Evolutionary conservation across 306 rosid species (phyloP), one percentile per base, ranked within the genome.

Genomic region (Rosa lucieae): DNA sequence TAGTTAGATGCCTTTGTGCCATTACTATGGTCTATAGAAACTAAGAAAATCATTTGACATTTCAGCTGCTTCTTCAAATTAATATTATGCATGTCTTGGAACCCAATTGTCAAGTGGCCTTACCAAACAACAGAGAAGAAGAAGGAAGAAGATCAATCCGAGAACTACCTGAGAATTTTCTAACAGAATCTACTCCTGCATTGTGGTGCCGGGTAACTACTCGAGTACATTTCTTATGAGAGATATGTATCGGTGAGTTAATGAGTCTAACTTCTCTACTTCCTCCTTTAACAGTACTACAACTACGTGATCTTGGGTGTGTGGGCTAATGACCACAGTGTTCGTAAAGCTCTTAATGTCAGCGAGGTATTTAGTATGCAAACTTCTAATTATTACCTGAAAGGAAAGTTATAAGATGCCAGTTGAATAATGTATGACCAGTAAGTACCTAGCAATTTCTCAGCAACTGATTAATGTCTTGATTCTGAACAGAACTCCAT

Each of bases 321-420:
- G 10, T 81, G 84, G 84, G 84, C 76, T 67, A 81, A 81, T 35
- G 75, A 81, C 47, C 47, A 75, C 13, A 21, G 53, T 21, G 84
- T 81, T 1, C 75, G 84, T 0, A 42, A 47, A 74, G 84, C 79
- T 62, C 79, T 81, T 44, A 81, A 75, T 21, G 72, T 81, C 10
- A 10, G 49, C 59, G 78, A 81, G 39, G 84, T 81, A 65, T 26
- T 43, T 69, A 69, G 26, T 23, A 26, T 44, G 35, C 53, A 69
- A 10, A 40, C 73, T 43, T 69, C 52, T 42, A n/a, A 69, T 44
- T 68, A 44, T 42, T 44, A 43, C 9, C 10, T 23, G 9, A 29
- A 13, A 43, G 10, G 13, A 39, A 4, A 18, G 1, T 67, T 20
- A n/a, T 4, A 13, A 18, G 32, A 67, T 67, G 32, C 26, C 18